phyloP scores from a whole-genome alignment of 768 basidiomycete genomes.

The Saitozyma sp. region DNA sequence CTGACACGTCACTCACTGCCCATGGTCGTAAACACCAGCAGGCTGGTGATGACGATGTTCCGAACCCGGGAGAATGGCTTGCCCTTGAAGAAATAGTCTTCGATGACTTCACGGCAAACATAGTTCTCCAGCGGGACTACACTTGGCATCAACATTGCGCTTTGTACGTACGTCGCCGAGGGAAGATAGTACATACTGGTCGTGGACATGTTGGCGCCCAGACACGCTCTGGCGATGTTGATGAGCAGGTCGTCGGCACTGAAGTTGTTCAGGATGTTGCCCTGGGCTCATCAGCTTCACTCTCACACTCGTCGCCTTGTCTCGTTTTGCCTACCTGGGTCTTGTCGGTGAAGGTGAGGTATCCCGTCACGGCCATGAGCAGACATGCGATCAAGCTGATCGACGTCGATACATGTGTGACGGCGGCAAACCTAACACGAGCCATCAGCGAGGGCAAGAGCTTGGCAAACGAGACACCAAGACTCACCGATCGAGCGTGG shows the following conservation, averaged over 20 bases:
- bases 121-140: conserved; percentile 84
- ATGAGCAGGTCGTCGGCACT: conserved; percentile 79
- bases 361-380: conserved; percentile 81
- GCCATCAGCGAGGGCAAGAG: background rate
- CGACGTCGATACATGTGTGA: conserved; percentile 87
- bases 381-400: conserved; percentile 82
- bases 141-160: background rate
- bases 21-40: conserved; percentile 78
- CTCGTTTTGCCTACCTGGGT: conserved; percentile 38
- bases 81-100: conserved; percentile 92
- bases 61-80: conserved; percentile 77
- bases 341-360: conserved; percentile 83
- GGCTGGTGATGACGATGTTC: conserved; percentile 87
- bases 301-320: background rate
- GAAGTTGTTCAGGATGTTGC: conserved; percentile 98
- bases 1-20: conserved; percentile 60
- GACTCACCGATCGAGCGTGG: conserved; percentile 75
- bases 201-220: conserved; percentile 96
- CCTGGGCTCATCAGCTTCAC: conserved; percentile 58
- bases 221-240: conserved; percentile 91
- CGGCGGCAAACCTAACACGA: conserved; percentile 65
- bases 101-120: conserved; percentile 92
- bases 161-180: background rate
- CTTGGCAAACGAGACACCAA: background rate
- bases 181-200: too few relatives aligned